Evolutionary conservation across 1,139 yeast species (phyloP).

Genomic region (Blastobotrys buckinghamii): DNA sequence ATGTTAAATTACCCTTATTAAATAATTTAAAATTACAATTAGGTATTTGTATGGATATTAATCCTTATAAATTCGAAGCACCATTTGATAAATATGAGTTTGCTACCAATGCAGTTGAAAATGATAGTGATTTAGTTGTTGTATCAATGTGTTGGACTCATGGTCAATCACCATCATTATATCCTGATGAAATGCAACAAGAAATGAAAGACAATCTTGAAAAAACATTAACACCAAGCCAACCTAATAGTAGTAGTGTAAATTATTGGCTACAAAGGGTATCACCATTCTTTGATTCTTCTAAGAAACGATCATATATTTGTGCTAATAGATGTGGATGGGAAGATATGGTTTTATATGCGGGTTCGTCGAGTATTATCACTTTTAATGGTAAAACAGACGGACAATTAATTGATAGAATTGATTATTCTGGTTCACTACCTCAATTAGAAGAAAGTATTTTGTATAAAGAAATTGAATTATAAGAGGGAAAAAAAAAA

Average conservation of each 20-base stretch:
- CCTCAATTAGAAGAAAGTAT: slow-evolving; percentile 23
- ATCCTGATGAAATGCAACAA: slow-evolving; percentile 17
- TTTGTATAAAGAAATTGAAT: slow-evolving; percentile 16
- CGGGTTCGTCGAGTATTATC: slow-evolving; percentile 50
- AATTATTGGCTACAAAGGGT: slow-evolving; percentile 72
- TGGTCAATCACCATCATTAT: slow-evolving; percentile 32
- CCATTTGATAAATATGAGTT: slow-evolving; percentile 74
- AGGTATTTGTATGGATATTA: slow-evolving; percentile 95
- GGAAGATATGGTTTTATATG: slow-evolving; percentile 64
- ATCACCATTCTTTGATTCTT: slow-evolving; percentile 47
- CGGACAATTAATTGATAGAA: slow-evolving; percentile 1
- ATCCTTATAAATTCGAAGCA: slow-evolving; percentile 78
- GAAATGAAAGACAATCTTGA: slow-evolving; percentile 14
- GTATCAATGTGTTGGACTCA: slow-evolving; percentile 91
- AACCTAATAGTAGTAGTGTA: slow-evolving; percentile 36
- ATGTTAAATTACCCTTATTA: slow-evolving; percentile 8
- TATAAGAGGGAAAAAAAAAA: background rate
- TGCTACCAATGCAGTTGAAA: slow-evolving; percentile 46
- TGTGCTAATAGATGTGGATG: slow-evolving; percentile 70
- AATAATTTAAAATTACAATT: slow-evolving; percentile 40
- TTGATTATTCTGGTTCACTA: slow-evolving; percentile 21
- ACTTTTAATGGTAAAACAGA: slow-evolving; percentile 15
- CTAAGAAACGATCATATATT: slow-evolving; percentile 35
- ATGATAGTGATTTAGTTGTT: slow-evolving; percentile 50
- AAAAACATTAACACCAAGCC: slow-evolving; percentile 22